Conservation (phyloP, 2,329 filamentous ascomycete species). For the Aspergillus sp. region DNA sequence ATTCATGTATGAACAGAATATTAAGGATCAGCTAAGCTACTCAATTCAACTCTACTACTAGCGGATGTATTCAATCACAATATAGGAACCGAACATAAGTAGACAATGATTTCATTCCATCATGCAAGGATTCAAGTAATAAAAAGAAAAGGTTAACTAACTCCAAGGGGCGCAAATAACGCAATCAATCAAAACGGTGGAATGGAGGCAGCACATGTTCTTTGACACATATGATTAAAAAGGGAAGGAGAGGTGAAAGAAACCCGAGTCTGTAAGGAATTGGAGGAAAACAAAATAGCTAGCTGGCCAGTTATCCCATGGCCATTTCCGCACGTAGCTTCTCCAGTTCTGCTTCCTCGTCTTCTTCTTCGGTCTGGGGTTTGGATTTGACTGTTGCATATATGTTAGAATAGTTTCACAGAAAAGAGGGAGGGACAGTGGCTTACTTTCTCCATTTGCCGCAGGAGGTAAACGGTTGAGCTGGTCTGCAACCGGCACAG, state of each 20-base stretch:
- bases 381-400: slow-evolving; percentile 47
- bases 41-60: background rate
- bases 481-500: slow-evolving; percentile 76
- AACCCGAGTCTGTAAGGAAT: background rate
- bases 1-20: no score
- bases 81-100: background rate
- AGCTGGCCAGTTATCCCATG: slow-evolving; percentile 60
- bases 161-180: slow-evolving; percentile 2
- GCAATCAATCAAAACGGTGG: background rate
- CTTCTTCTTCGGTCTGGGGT: slow-evolving; percentile 70
- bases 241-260: background rate
- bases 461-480: slow-evolving; percentile 75
- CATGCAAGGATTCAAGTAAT: slow-evolving; percentile 6
- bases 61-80: background rate
- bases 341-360: slow-evolving; percentile 91
- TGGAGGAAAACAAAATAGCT: background rate
- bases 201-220: background rate
- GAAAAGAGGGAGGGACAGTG: background rate
- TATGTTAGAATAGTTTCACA: slow-evolving; percentile 3
- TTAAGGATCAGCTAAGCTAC: no score
- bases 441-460: slow-evolving; percentile 74
- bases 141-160: background rate
- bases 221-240: slow-evolving; percentile 2
- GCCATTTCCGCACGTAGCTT: slow-evolving; percentile 97
- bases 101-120: slow-evolving; percentile 14